Base-by-base conservation (phyloP, 2,329 filamentous ascomycete genomes). In the Fonsecaea erecta region DNA sequence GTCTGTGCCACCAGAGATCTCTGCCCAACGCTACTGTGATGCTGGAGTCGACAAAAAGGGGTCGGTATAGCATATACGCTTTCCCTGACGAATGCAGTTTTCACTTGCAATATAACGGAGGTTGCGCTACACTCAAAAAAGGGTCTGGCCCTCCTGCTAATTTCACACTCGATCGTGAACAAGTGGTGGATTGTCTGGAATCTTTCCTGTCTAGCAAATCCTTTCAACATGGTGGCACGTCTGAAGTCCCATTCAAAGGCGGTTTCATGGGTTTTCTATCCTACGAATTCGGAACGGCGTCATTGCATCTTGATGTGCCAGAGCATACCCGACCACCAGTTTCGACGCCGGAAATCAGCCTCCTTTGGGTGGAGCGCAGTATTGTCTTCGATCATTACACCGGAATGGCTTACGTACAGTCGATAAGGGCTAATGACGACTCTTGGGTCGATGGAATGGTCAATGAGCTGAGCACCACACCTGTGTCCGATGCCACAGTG, bases 181-280 rank as follows among this genome's bases (percentile, higher is more conserved):
- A 56, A 14, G 34, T 64, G 24, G 32, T 63, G n/a, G 21, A 37
- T 18, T 6, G 28, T 16, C 34, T 69, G 30, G 67, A 63, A 52
- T 30, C 52, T 3, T 67, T 67, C 56, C 53, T 66, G 34, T 54
- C 35, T 12, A 64, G 58, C 40, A 58, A 63, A 30, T 37, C 30
- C n/a, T 56, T 52, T 35, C 55, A 58, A 14, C 26, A 57, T n/a
- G 63, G 60, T 32, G 43, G 56, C 24, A 4, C 18, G 3, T 26
- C 21, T 26, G 48, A 77, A 1, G 73, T 79, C 21, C 81, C 90
- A 0, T 97, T 96, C 74, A 87, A 91, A 77, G 93, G 92, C 58
- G 93, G 93, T 0, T 88, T 96, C 65, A 86, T 96, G 78, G 93
- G 93, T 0, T 96, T 90, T 72, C 84, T 92, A 57, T 92, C 91